A percentile compares a stretch with the other conserved stretches of the same genome.
Evolutionary conservation across 2,329 filamentous ascomycete species (phyloP).

Genomic region (Atkinsonella hypoxylon): DNA sequence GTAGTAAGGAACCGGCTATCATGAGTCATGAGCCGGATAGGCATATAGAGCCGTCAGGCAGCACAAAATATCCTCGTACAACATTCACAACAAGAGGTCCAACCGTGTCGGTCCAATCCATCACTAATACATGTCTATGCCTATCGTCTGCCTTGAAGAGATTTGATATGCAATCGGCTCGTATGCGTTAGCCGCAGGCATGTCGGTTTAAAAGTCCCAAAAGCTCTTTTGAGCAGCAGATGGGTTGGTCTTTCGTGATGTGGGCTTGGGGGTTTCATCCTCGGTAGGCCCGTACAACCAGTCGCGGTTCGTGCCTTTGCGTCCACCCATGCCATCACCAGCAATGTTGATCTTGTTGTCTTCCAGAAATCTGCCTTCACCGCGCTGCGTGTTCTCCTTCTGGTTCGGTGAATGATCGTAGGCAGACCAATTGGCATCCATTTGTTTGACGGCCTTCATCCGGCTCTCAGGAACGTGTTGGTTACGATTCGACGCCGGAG

Average conservation of each 20-base stretch:
- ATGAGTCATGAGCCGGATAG: constrained; percentile 23
- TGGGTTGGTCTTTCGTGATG: constrained; percentile 23
- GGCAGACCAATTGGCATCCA: constrained; percentile 51
- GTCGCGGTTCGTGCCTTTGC: constrained; percentile 38
- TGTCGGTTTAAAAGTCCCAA: constrained; percentile 33
- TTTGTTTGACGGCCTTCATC: constrained; percentile 60
- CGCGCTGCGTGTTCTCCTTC: constrained; percentile 38
- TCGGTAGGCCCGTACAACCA: constrained; percentile 48
- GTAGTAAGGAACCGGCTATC: constrained; percentile 11
- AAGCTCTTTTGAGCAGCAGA: constrained; percentile 18
- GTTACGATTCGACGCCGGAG: constrained; percentile 25
- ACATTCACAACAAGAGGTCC: neutral
- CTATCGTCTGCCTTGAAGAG: neutral
- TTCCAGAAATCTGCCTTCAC: constrained; percentile 37
- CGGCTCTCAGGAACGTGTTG: constrained; percentile 43
- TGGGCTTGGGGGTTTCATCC: constrained; percentile 23
- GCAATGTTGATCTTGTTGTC: constrained; percentile 30
- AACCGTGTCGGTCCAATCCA: constrained; percentile 5
- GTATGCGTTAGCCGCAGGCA: neutral
- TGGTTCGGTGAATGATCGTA: constrained; percentile 44
- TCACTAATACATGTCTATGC: neutral
- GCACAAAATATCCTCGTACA: constrained; percentile 3
- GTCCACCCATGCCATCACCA: constrained; percentile 56
- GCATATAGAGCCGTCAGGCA: neutral
- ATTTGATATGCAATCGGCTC: neutral